Conservation (phyloP, 805 yeast species). For the Jamesozyma spencerorum region DNA sequence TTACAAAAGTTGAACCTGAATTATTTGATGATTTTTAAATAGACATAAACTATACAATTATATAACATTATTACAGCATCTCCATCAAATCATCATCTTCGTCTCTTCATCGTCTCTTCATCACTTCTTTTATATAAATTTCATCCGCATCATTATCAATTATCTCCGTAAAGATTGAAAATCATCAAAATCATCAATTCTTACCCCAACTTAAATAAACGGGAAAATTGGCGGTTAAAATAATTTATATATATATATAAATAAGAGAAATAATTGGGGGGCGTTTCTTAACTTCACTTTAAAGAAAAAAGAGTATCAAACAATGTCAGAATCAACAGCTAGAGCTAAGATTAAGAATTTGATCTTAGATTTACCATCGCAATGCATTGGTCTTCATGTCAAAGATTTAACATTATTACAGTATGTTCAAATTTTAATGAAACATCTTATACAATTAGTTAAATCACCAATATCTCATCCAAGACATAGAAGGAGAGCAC, state of each 20-base stretch:
- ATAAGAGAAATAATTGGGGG: not conserved
- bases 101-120: too few relatives aligned
- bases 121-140: too few relatives aligned
- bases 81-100: too few relatives aligned
- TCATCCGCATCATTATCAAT: too few relatives aligned
- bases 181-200: not conserved
- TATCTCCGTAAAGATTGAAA: too few relatives aligned
- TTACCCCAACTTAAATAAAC: not conserved
- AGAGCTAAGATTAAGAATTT: conserved; percentile 5
- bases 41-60: too few relatives aligned
- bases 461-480: conserved; percentile 17
- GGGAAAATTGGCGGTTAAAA: not conserved
- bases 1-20: conserved; percentile 28
- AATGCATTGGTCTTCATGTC: conserved; percentile 19
- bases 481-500: conserved; percentile 20
- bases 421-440: conserved; percentile 12
- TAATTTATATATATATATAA: not conserved
- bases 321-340: conserved; percentile 6
- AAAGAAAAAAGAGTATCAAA: not conserved
- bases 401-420: conserved; percentile 11
- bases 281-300: too few relatives aligned
- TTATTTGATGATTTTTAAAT: conserved; percentile 17
- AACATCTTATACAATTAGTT: conserved; percentile 16
- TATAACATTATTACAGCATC: too few relatives aligned
- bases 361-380: conserved; percentile 9